Evolutionary conservation across 768 basidiomycete genomes (phyloP).

Genomic region (Cyclocybe aegerita): DNA sequence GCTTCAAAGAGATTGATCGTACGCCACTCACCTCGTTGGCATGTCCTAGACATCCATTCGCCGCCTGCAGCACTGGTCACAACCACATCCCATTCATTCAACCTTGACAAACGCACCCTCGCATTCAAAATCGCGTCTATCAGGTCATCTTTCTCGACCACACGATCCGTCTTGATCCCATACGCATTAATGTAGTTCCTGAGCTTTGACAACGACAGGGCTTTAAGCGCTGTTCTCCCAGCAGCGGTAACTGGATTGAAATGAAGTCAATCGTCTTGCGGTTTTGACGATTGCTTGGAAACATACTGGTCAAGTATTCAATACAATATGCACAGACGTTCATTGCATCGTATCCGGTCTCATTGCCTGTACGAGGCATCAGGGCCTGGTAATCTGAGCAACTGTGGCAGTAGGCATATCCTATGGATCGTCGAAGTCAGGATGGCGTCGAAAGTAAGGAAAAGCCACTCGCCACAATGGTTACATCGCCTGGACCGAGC

Average conservation of each 20-base stretch:
- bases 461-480: conserved; percentile 62
- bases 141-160: conserved; percentile 78
- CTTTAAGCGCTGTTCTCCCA: conserved; percentile 54
- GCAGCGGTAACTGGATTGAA: conserved; percentile 62
- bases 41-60: conserved; percentile 60
- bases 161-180: conserved; percentile 57
- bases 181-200: conserved; percentile 73
- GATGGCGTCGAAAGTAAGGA: not conserved
- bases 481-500: conserved; percentile 65
- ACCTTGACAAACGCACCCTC: conserved; percentile 40
- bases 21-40: conserved; percentile 53
- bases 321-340: conserved; percentile 76
- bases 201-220: conserved; percentile 57
- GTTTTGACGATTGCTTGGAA: not conserved
- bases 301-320: conserved; percentile 61
- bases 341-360: conserved; percentile 61
- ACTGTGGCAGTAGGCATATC: conserved; percentile 68
- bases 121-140: conserved; percentile 60
- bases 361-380: conserved; percentile 59
- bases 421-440: conserved; percentile 31
- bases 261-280: not conserved
- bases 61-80: conserved; percentile 33
- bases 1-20: not conserved
- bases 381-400: conserved; percentile 79
- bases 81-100: not conserved